These are phyloP conservation scores for Ceriops zippeliana DNA, from an alignment of 345 rosid genomes.

Conservation along the genomic window DNA sequence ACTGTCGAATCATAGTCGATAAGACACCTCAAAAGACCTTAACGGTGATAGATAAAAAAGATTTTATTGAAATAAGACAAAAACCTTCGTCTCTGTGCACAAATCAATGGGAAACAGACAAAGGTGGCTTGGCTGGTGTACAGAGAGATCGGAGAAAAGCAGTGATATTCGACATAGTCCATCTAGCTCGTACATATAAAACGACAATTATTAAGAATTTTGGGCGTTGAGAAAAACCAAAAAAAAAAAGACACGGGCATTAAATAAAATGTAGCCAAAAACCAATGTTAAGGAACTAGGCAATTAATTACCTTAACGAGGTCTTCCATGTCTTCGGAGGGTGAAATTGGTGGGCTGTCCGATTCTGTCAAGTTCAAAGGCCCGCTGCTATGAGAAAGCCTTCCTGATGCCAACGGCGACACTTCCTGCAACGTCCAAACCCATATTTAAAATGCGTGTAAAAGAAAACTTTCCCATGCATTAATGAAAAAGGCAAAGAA, in stretches of 20 bases:
- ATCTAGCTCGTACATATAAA: no score
- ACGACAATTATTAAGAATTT: no score
- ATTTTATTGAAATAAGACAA: constrained; percentile 36
- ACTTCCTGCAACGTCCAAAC: constrained; percentile 53
- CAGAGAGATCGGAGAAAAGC: neutral
- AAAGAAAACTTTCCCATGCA: neutral
- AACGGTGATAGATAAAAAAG: constrained; percentile 13
- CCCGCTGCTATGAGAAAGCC: constrained; percentile 94
- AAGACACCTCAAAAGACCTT: constrained; percentile 22
- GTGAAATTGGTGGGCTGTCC: constrained; percentile 83
- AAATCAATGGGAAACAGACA: constrained; percentile 7
- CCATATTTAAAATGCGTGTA: neutral
- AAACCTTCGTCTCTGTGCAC: constrained; percentile 11
- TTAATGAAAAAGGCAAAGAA: neutral
- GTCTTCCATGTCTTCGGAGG: constrained; percentile 88
- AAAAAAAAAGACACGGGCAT: neutral
- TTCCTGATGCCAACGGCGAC: constrained; percentile 88
- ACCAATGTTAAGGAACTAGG: no score
- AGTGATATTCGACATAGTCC: no score
- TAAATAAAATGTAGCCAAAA: neutral
- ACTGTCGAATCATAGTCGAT: constrained; percentile 15
- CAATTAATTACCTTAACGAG: constrained; percentile 58
- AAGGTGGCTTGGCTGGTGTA: constrained; percentile 3
- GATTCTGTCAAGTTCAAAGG: constrained; percentile 62
- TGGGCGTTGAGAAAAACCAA: no score